phyloP scores from a whole-genome alignment of 139 green algal genomes.

The Tetradesmus lagerheimii region DNA sequence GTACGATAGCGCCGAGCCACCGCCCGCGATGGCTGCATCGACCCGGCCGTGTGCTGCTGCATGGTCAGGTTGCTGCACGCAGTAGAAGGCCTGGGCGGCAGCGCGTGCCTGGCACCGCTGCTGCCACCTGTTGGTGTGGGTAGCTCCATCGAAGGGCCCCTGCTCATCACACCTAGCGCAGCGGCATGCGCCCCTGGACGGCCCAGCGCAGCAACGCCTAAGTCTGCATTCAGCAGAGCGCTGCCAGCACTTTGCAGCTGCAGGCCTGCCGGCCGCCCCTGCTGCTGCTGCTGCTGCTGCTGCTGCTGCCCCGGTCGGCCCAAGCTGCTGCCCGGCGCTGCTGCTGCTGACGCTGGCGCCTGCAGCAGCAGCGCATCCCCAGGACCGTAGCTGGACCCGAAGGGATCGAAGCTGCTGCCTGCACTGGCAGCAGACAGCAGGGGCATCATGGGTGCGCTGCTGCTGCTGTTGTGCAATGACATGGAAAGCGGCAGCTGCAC shows the following conservation, averaged over 20 bases:
- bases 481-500: background rate
- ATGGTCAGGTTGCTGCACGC: background rate
- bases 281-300: background rate
- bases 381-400: constrained; percentile 15
- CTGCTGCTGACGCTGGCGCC: constrained; percentile 4
- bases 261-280: background rate
- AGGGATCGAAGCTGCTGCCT: constrained; percentile 13
- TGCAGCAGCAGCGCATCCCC: constrained; percentile 29
- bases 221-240: background rate
- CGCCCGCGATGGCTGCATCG: background rate
- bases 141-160: background rate
- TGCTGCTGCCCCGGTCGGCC: background rate
- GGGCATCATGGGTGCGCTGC: background rate
- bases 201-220: background rate
- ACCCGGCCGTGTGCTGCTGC: background rate
- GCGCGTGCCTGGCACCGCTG: background rate
- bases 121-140: constrained; percentile 1
- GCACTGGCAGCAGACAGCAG: background rate
- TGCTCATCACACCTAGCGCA: background rate
- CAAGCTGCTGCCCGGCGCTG: too few relatives aligned
- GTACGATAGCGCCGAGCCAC: background rate
- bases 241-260: constrained; percentile 34
- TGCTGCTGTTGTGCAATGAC: background rate
- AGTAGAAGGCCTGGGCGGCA: background rate
- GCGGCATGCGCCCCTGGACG: background rate